These are phyloP conservation scores for Pichia scutulata DNA, from an alignment of 805 yeast genomes.

Conservation along the genomic window DNA sequence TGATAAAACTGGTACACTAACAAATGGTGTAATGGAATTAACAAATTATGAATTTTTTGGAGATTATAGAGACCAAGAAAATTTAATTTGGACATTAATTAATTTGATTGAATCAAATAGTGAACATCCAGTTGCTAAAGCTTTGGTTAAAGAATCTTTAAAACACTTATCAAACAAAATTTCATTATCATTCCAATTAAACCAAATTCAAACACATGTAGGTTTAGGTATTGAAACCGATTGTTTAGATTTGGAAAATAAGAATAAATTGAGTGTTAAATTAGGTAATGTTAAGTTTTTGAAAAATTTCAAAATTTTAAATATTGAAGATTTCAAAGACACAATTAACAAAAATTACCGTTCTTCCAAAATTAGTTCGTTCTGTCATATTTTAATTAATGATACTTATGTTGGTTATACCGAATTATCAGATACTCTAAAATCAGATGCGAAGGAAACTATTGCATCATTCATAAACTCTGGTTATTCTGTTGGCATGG, in stretches of 20 bases:
- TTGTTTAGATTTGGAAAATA: slow-evolving; percentile 14
- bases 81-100: slow-evolving; percentile 39
- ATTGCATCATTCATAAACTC: slow-evolving; percentile 43
- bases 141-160: slow-evolving; percentile 39
- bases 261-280: slow-evolving; percentile 25
- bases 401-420: slow-evolving; percentile 54
- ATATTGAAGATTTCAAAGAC: slow-evolving; percentile 15
- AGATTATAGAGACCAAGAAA: slow-evolving; percentile 19
- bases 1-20: slow-evolving; percentile 95
- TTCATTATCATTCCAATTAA: slow-evolving; percentile 17
- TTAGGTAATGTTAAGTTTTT: slow-evolving; percentile 51
- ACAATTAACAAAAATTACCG: slow-evolving; percentile 7
- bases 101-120: slow-evolving; percentile 58
- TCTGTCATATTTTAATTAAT: slow-evolving; percentile 43
- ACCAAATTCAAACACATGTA: slow-evolving; percentile 30
- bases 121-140: slow-evolving; percentile 85
- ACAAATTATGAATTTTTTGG: slow-evolving; percentile 19
- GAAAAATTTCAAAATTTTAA: slow-evolving; percentile 17
- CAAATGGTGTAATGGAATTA: slow-evolving; percentile 69
- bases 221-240: slow-evolving; percentile 39
- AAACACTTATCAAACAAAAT: slow-evolving; percentile 2
- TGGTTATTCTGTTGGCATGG: slow-evolving; percentile 67
- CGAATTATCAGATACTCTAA: slow-evolving; percentile 60
- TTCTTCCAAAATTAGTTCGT: slow-evolving; percentile 14
- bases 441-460: slow-evolving; percentile 56